Percentiles rank a stretch among this genome's conserved stretches.
These are phyloP conservation scores for Blastomyces emzantsi DNA, from an alignment of 2,329 filamentous ascomycete species.

Conservation along the genomic window DNA sequence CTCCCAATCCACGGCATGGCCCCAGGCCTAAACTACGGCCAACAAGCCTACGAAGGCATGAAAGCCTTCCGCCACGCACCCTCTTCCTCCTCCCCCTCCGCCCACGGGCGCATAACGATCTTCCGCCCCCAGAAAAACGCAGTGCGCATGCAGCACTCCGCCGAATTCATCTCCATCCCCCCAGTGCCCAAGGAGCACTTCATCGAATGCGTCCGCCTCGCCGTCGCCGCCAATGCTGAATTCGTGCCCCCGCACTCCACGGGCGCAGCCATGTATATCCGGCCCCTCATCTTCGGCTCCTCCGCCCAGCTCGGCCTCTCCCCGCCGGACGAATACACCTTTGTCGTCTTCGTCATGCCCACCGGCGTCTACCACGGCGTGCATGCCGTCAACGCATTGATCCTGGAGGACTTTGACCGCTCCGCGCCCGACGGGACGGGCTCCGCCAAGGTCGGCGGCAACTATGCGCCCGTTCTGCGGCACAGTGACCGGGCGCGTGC, in stretches of 20 bases:
- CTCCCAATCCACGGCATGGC: constrained; percentile 92
- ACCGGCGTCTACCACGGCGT: constrained; percentile 91
- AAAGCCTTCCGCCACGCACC: constrained; percentile 79
- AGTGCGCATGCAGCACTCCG: constrained; percentile 71
- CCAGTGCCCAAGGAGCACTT: constrained; percentile 69
- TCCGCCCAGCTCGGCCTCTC: constrained; percentile 77
- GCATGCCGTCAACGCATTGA: constrained; percentile 74
- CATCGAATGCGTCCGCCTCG: constrained; percentile 64
- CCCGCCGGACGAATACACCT: constrained; percentile 86
- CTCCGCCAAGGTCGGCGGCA: constrained; percentile 87
- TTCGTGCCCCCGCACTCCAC: constrained; percentile 85
- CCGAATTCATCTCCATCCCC: constrained; percentile 74
- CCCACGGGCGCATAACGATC: constrained; percentile 62
- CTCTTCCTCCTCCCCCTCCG: constrained; percentile 20
- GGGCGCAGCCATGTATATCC: constrained; percentile 85
- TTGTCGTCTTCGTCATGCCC: constrained; percentile 81
- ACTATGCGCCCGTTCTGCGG: constrained; percentile 85
- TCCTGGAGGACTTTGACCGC: constrained; percentile 89
- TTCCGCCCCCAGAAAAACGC: constrained; percentile 88
- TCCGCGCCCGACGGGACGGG: constrained; percentile 86
- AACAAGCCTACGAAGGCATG: constrained; percentile 97
- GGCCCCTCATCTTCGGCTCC: constrained; percentile 79
- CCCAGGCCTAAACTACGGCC: constrained; percentile 90
- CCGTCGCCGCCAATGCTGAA: constrained; percentile 79
- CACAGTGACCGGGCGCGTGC: constrained; percentile 73